phyloP scores from a whole-genome alignment of 192 early-diverging fungal species.

The Lunasporangiospora selenospora region DNA sequence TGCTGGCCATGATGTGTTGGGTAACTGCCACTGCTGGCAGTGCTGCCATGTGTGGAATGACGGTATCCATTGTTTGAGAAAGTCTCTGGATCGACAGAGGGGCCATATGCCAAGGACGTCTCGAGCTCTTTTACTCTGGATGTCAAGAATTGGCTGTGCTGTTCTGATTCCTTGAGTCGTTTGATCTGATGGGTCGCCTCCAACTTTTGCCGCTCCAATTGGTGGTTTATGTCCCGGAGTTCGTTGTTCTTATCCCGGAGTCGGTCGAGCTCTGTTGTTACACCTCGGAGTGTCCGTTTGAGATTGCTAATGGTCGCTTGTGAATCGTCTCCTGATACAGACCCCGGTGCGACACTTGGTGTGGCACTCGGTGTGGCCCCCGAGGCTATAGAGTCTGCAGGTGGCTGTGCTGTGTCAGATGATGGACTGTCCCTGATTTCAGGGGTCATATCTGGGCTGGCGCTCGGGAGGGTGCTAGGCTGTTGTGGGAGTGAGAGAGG shows the following conservation, averaged over 20 bases:
- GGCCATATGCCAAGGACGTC: slow-evolving; percentile 23
- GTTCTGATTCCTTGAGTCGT: slow-evolving; percentile 36
- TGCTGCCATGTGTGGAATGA: slow-evolving; percentile 16
- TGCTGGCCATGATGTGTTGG: slow-evolving; percentile 15
- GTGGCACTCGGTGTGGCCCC: too few relatives aligned
- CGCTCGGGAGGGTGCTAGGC: too few relatives aligned
- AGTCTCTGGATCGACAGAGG: slow-evolving; percentile 33
- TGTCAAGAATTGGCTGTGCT: slow-evolving; percentile 32
- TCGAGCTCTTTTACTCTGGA: slow-evolving; percentile 40
- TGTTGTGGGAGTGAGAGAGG: too few relatives aligned
- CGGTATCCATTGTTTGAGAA: slow-evolving; percentile 23
- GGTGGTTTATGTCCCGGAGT: slow-evolving; percentile 29
- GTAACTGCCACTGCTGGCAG: slow-evolving; percentile 1
- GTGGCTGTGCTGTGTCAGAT: too few relatives aligned
- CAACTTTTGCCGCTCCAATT: slow-evolving; percentile 28
- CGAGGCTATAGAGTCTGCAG: too few relatives aligned
- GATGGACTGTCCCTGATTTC: too few relatives aligned
- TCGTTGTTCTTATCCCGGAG: slow-evolving; percentile 41
- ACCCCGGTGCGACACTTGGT: too few relatives aligned
- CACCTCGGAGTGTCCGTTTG: slow-evolving; percentile 17
- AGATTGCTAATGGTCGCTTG: slow-evolving; percentile 8
- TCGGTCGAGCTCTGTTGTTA: slow-evolving; percentile 22
- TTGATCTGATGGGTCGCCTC: slow-evolving; percentile 30
- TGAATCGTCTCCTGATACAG: background rate
- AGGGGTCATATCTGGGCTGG: too few relatives aligned